These are phyloP conservation scores for Celoporthe dispersa DNA, from an alignment of 2,329 filamentous ascomycete genomes.

Conservation along the genomic window DNA sequence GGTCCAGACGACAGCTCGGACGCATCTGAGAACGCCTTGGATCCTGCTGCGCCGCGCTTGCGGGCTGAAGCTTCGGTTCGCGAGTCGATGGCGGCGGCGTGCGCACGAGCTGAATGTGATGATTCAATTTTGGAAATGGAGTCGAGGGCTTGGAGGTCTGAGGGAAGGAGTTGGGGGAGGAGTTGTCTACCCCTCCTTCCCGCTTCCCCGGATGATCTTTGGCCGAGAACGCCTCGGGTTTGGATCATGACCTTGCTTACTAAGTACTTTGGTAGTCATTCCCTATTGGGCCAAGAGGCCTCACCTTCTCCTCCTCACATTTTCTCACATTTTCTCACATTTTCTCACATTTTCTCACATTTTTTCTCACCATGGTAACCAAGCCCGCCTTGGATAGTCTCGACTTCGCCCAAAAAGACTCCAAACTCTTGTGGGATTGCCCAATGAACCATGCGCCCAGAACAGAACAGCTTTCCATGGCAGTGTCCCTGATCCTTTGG, in stretches of 20 bases:
- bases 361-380: not conserved
- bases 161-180: not conserved
- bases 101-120: not conserved
- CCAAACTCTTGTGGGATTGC: not conserved
- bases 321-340: no score
- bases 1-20: not conserved
- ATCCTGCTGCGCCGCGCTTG: not conserved
- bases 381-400: not conserved
- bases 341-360: no score
- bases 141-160: not conserved
- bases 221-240: no score
- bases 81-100: not conserved
- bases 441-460: not conserved
- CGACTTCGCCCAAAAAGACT: not conserved
- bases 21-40: not conserved
- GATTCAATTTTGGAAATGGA: not conserved
- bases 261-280: not conserved
- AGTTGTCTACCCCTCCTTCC: not conserved
- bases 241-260: no score
- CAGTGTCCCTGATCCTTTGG: not conserved
- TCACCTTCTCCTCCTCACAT: no score
- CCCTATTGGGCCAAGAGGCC: not conserved
- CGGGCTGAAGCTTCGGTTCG: not conserved
- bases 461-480: not conserved
- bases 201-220: no score